Percentiles rank a stretch among this genome's conserved stretches.
These are phyloP conservation scores for Pythium monospermum DNA, from an alignment of 352 stramenopile genomes.

Conservation along the genomic window DNA sequence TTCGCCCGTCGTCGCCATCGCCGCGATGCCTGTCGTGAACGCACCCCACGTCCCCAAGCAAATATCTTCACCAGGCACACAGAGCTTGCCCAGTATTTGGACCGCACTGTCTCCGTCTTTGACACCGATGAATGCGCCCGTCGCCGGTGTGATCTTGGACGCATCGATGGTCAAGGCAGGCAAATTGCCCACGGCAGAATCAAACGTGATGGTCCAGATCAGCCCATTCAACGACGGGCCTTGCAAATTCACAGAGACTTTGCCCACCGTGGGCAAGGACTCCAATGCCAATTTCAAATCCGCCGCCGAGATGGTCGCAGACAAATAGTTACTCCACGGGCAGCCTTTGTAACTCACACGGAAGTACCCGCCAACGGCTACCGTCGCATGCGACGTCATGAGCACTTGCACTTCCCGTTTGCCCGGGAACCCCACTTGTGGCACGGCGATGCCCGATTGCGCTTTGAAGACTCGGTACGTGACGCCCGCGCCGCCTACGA, in stretches of 20 bases:
- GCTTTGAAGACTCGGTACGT: slow-evolving; percentile 45
- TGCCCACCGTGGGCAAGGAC: slow-evolving; percentile 56
- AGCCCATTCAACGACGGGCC: slow-evolving; percentile 32
- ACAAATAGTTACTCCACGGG: slow-evolving; percentile 62
- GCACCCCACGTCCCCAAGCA: slow-evolving; percentile 47
- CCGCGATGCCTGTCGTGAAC: slow-evolving; percentile 30
- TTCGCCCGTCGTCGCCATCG: slow-evolving; percentile 40
- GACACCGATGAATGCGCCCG: slow-evolving; percentile 37
- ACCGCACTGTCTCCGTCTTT: slow-evolving; percentile 83
- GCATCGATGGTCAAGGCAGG: slow-evolving; percentile 46
- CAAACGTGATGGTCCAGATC: slow-evolving; percentile 79
- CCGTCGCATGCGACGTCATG: slow-evolving; percentile 41
- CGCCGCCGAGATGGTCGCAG: slow-evolving; percentile 25
- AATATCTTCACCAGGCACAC: slow-evolving; percentile 36
- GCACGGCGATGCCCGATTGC: slow-evolving; percentile 36
- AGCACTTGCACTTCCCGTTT: slow-evolving; percentile 71
- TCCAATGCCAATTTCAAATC: slow-evolving; percentile 55
- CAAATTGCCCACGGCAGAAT: slow-evolving; percentile 58
- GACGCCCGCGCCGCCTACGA: slow-evolving; percentile 22
- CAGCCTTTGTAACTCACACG: slow-evolving; percentile 70
- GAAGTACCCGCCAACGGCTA: slow-evolving; percentile 54
- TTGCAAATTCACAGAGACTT: slow-evolving; percentile 38
- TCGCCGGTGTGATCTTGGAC: slow-evolving; percentile 45
- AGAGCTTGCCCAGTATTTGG: slow-evolving; percentile 28
- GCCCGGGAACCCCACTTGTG: slow-evolving; percentile 44